Evolutionary conservation across 129 eudicot genomes (phyloP).

Genomic region (Dittrichia graveolens): DNA sequence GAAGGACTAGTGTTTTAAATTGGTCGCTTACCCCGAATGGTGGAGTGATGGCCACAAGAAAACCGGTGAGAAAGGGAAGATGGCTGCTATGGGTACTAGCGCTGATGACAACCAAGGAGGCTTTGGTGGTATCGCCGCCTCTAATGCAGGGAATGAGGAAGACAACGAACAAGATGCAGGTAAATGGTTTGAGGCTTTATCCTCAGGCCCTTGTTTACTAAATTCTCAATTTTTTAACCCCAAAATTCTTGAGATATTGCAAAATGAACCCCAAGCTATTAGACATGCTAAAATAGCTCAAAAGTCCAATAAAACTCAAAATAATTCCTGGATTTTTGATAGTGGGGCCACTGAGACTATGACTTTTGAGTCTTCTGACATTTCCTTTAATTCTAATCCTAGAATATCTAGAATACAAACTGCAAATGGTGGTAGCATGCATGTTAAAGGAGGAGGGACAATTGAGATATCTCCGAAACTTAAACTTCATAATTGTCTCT

Average conservation of each 20-base stretch:
- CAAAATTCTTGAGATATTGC: background rate
- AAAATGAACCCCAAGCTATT: slow-evolving; percentile 6
- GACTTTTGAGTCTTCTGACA: background rate
- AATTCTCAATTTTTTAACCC: background rate
- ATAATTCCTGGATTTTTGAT: background rate
- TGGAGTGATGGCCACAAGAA: slow-evolving; percentile 12
- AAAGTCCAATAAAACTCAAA: background rate
- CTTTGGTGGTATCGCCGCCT: slow-evolving; percentile 4
- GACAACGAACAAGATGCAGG: background rate
- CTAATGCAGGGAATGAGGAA: background rate
- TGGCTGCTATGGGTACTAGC: background rate
- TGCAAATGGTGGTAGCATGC: background rate
- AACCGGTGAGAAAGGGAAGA: background rate
- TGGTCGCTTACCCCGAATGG: background rate
- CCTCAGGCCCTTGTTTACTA: slow-evolving; percentile 13
- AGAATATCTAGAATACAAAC: slow-evolving; percentile 4
- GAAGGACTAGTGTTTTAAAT: background rate
- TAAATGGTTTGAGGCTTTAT: slow-evolving; percentile 6
- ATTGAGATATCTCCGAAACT: slow-evolving; percentile 4
- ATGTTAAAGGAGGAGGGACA: slow-evolving; percentile 11
- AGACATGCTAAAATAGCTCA: slow-evolving; percentile 7
- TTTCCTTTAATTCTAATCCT: background rate
- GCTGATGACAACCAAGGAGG: background rate
- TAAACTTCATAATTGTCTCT: background rate
- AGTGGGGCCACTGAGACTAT: slow-evolving; percentile 6